phyloP scores from a whole-genome alignment of 345 rosid species.

The Camelina hispida region DNA sequence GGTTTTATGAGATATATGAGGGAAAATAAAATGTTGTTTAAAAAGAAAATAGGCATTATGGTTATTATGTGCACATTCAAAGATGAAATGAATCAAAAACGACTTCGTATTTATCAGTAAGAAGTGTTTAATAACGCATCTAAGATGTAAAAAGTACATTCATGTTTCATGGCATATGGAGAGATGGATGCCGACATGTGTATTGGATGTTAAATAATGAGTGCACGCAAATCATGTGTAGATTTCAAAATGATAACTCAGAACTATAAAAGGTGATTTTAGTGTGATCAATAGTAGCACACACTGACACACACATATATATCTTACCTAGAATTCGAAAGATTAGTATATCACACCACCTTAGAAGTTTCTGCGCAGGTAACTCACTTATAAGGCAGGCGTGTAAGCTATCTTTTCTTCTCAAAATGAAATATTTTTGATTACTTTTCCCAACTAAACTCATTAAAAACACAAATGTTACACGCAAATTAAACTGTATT shows the following conservation, averaged over 20 bases:
- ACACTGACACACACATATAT: background rate
- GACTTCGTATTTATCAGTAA: too few species aligned
- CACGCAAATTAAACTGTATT: background rate
- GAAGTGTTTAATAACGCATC: too few species aligned
- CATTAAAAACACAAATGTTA: background rate
- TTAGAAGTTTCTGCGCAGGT: conserved; percentile 15
- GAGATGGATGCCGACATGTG: conserved; percentile 10
- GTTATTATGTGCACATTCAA: too few species aligned
- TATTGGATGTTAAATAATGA: conserved; percentile 3
- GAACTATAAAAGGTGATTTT: background rate
- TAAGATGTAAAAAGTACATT: too few species aligned
- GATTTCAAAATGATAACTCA: conserved; percentile 19
- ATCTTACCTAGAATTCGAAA: conserved; percentile 28
- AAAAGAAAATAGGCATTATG: background rate
- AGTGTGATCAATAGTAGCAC: conserved; percentile 6
- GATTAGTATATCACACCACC: conserved; percentile 12
- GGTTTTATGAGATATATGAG: background rate
- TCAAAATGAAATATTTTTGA: background rate
- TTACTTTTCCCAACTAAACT: conserved; percentile 8
- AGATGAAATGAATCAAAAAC: too few species aligned
- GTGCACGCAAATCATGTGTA: conserved; percentile 23
- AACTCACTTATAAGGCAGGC: conserved; percentile 10
- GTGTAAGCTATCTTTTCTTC: conserved; percentile 20
- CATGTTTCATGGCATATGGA: background rate
- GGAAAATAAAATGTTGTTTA: background rate